Conservation (phyloP, 352 stramenopile species). For the Globisporangium camurandrum region DNA sequence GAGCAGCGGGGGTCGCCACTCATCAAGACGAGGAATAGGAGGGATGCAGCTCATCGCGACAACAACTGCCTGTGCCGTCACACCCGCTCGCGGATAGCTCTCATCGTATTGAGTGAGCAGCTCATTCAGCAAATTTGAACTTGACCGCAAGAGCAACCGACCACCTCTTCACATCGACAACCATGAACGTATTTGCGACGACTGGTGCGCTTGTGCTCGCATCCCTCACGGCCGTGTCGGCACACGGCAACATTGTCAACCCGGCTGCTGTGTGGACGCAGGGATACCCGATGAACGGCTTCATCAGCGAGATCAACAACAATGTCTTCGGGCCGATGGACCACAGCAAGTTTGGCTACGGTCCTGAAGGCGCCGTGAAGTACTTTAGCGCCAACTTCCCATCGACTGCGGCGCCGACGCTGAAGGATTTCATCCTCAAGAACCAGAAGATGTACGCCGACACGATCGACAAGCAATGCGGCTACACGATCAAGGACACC, state of each 20-base stretch:
- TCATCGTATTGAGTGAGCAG: too few relatives aligned
- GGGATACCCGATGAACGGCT: conserved; percentile 23
- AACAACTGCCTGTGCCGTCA: background rate
- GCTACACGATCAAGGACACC: conserved; percentile 23
- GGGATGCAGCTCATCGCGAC: too few relatives aligned
- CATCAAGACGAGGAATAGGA: too few relatives aligned
- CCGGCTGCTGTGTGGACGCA: conserved; percentile 23
- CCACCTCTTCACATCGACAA: too few relatives aligned
- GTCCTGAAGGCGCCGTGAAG: conserved; percentile 14
- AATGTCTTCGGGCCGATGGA: conserved; percentile 16
- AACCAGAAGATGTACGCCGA: conserved; percentile 18
- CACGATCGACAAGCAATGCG: conserved; percentile 12
- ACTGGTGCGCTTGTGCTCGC: conserved; percentile 3
- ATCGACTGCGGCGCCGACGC: conserved; percentile 16
- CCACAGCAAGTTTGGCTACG: conserved; percentile 18
- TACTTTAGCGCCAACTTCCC: conserved; percentile 21
- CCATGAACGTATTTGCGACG: conserved; percentile 8
- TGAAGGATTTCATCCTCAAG: conserved; percentile 22
- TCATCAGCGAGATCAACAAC: conserved; percentile 16
- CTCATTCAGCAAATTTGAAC: too few relatives aligned
- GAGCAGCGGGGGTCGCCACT: too few relatives aligned
- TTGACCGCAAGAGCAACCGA: too few relatives aligned
- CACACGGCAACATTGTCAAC: conserved; percentile 34
- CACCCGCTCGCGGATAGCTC: too few relatives aligned
- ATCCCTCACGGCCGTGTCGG: conserved; percentile 10